Percentiles rank a stretch among this genome's conserved stretches.
Conservation (phyloP, 345 rosid genomes). For the Streptanthus diversifolius region DNA sequence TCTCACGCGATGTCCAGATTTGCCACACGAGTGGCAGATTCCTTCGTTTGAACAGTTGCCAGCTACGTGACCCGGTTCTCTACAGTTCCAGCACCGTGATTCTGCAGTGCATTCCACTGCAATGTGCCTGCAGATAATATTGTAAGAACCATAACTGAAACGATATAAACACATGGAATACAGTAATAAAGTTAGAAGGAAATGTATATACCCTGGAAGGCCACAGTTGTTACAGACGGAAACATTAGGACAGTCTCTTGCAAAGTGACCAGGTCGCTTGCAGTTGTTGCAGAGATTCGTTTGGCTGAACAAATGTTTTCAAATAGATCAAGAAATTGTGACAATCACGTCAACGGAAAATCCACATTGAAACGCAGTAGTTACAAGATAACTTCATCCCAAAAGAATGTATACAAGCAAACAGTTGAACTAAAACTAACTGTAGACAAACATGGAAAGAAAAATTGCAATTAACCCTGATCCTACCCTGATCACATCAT, state of each 20-base stretch:
- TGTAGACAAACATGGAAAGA: not conserved
- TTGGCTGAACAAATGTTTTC: slow-evolving; percentile 53
- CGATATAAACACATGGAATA: not conserved
- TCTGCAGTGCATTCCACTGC: slow-evolving; percentile 92
- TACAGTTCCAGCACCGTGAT: slow-evolving; percentile 89
- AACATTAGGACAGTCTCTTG: slow-evolving; percentile 95
- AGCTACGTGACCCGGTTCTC: slow-evolving; percentile 93
- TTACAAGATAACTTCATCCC: not conserved
- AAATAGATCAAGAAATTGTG: slow-evolving; percentile 2
- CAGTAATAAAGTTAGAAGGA: not conserved
- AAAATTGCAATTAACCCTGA: not conserved
- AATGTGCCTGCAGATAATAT: slow-evolving; percentile 63
- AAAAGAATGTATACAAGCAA: not conserved
- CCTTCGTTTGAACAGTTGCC: slow-evolving; percentile 83
- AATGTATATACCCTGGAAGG: slow-evolving; percentile 74
- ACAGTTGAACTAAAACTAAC: not conserved
- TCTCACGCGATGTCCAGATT: slow-evolving; percentile 88
- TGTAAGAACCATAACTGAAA: not conserved
- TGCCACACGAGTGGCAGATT: slow-evolving; percentile 96
- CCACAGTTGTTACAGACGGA: slow-evolving; percentile 97
- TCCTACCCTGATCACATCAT: not conserved
- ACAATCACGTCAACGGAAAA: not conserved
- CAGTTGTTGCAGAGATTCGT: slow-evolving; percentile 94
- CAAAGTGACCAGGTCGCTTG: slow-evolving; percentile 94
- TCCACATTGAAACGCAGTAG: not conserved